Evolutionary conservation across 106 monocot species (phyloP).

Genomic region (Platanthera guangdongensis): DNA sequence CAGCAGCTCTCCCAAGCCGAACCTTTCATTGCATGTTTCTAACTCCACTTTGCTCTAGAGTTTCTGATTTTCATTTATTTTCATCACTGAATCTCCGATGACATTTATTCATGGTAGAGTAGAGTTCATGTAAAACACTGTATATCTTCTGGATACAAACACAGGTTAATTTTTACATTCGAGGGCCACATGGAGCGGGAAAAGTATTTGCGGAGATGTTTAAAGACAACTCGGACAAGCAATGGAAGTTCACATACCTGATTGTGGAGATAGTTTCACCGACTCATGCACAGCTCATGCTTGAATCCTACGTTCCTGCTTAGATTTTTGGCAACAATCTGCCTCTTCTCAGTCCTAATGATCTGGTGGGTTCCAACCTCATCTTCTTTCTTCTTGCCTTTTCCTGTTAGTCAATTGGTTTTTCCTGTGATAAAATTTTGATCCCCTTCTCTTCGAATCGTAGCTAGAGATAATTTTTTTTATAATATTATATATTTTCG

Average conservation of each 20-base stretch:
- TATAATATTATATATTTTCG: no score
- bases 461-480: no score
- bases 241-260: constrained; percentile 91
- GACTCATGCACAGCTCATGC: constrained; percentile 56
- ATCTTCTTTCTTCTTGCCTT: not conserved
- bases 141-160: not conserved
- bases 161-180: constrained; percentile 82
- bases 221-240: constrained; percentile 54
- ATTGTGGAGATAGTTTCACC: constrained; percentile 88
- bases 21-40: no score
- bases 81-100: no score
- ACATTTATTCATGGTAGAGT: no score
- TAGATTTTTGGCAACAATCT: constrained; percentile 13
- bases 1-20: no score
- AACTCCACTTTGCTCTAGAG: no score
- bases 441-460: not conserved
- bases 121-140: no score
- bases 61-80: no score
- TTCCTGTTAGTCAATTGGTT: not conserved
- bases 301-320: constrained; percentile 96
- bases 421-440: not conserved
- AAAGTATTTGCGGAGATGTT: constrained; percentile 91
- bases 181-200: constrained; percentile 88
- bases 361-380: not conserved
- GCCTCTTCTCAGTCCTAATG: not conserved